Percentiles rank a stretch among this genome's conserved stretches.
Evolutionary conservation across 192 early-diverging fungal genomes (phyloP).

Genomic region (Backusella tuberculispora): DNA sequence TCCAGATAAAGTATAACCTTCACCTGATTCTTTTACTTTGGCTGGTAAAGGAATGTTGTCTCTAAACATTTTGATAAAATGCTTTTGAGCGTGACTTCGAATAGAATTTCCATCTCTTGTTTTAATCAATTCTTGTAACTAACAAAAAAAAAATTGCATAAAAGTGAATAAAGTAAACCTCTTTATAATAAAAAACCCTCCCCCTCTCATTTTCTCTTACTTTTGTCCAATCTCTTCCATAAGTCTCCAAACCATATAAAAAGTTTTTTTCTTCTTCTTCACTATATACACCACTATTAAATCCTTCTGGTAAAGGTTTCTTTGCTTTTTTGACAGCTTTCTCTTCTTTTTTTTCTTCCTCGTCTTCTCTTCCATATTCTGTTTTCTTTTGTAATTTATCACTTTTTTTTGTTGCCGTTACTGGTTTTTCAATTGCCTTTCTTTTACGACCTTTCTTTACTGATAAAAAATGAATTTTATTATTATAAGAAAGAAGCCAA

Average conservation of each 20-base stretch:
- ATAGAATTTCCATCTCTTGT: constrained; percentile 86
- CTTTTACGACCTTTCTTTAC: constrained; percentile 32
- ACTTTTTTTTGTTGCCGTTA: constrained; percentile 1
- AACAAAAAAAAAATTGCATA: background rate
- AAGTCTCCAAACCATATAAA: constrained; percentile 76
- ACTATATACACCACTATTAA: constrained; percentile 76
- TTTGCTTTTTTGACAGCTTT: constrained; percentile 43
- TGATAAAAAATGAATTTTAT: background rate
- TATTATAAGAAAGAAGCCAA: background rate
- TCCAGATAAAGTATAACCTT: constrained; percentile 81
- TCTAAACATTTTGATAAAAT: constrained; percentile 89
- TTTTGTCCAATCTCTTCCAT: constrained; percentile 81
- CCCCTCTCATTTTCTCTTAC: constrained; percentile 43
- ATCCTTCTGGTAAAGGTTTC: constrained; percentile 52
- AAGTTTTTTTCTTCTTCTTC: constrained; percentile 78
- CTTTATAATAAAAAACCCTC: too few species aligned
- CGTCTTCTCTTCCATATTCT: background rate
- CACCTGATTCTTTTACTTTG: constrained; percentile 72
- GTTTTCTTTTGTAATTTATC: background rate
- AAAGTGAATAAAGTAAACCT: constrained; percentile 11
- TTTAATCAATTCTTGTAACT: constrained; percentile 72
- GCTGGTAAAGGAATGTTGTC: constrained; percentile 81
- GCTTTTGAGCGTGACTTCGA: constrained; percentile 89
- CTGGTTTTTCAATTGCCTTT: background rate
- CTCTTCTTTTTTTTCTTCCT: constrained; percentile 20